Evolutionary conservation across 2,329 filamentous ascomycete genomes (phyloP).

Genomic region (Stromatinia cepivora): DNA sequence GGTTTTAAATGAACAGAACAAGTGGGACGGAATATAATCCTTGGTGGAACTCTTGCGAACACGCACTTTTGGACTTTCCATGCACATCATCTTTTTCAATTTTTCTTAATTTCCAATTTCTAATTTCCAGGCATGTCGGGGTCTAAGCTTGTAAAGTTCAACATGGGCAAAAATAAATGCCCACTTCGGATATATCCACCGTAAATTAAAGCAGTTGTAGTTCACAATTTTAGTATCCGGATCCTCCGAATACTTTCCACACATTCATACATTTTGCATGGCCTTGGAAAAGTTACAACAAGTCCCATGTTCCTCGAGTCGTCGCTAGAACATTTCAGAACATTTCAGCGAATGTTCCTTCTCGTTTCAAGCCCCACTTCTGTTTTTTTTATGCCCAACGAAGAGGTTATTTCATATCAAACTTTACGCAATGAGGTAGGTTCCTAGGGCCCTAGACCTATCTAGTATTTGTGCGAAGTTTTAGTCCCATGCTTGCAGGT

Average conservation of each 20-base stretch:
- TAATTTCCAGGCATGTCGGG: not conserved
- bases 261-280: conserved; percentile 11
- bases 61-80: conserved; percentile 1
- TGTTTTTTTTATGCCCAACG: not conserved
- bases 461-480: conserved; percentile 3
- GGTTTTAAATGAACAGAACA: conserved; percentile 2
- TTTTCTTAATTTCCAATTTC: not conserved
- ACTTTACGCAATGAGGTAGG: conserved; percentile 19
- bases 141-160: conserved; percentile 19
- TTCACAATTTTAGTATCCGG: conserved; percentile 10
- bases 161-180: conserved; percentile 16
- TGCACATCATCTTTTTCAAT: conserved; percentile 11
- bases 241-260: conserved; percentile 11
- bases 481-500: conserved; percentile 6
- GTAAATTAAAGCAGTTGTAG: conserved; percentile 8
- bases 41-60: conserved; percentile 7
- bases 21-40: conserved; percentile 19
- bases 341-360: conserved; percentile 18
- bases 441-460: not conserved
- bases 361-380: conserved; percentile 10
- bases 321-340: conserved; percentile 19
- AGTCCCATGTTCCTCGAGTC: conserved; percentile 5
- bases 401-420: conserved; percentile 6
- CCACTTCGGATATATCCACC: conserved; percentile 21
- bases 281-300: conserved; percentile 13